These are phyloP conservation scores for Lipomyces chichibuensis DNA, from an alignment of 805 yeast genomes.

Conservation along the genomic window DNA sequence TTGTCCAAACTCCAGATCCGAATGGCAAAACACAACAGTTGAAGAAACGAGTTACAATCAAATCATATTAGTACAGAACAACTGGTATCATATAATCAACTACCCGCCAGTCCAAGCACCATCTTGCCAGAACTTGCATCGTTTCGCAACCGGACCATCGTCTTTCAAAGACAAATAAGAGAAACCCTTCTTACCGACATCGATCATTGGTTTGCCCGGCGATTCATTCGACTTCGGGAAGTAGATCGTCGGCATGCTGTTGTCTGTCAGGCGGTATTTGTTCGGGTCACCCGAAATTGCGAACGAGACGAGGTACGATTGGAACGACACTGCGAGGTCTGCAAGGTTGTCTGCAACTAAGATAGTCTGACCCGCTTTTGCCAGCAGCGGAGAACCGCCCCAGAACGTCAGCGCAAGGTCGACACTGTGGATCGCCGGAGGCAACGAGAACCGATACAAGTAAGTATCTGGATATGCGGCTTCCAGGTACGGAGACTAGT, in stretches of 20 bases:
- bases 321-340: conserved; percentile 23
- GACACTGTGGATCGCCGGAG: conserved; percentile 29
- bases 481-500: conserved; percentile 14
- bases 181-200: conserved; percentile 13
- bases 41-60: no score
- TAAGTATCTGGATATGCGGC: conserved; percentile 16
- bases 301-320: conserved; percentile 26
- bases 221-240: conserved; percentile 18
- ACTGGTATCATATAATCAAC: not conserved
- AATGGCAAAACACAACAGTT: not conserved
- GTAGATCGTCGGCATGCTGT: not conserved
- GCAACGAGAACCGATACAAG: conserved; percentile 26
- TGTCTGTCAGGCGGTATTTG: conserved; percentile 1
- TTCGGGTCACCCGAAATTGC: conserved; percentile 32
- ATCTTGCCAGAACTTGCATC: conserved; percentile 29
- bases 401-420: conserved; percentile 31
- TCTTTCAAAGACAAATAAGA: conserved; percentile 4
- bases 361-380: not conserved
- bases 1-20: not conserved
- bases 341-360: not conserved
- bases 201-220: conserved; percentile 20
- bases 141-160: conserved; percentile 16
- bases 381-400: conserved; percentile 8
- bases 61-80: not conserved
- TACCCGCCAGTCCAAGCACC: conserved; percentile 31